Conservation (phyloP, 306 rosid species). For the Astragalus glycyphyllos region DNA sequence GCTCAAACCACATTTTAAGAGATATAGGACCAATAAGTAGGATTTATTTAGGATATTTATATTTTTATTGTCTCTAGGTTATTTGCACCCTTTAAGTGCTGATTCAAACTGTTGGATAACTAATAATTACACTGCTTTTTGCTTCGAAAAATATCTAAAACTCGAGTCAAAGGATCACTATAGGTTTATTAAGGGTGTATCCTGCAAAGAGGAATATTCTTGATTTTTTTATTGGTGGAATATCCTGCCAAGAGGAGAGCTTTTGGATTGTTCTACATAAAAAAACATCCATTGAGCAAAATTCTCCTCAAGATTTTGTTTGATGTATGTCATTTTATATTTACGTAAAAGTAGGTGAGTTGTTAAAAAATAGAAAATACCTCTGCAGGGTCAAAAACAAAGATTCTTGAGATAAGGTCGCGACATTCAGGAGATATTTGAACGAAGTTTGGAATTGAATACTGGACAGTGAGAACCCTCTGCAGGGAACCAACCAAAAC, state of each 20-base stretch:
- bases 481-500: conserved; percentile 52
- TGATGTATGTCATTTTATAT: neutral
- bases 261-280: conserved; percentile 9
- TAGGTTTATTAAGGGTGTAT: neutral
- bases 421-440: conserved; percentile 80
- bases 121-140: too few relatives aligned
- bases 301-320: conserved; percentile 13
- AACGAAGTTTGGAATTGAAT: conserved; percentile 75
- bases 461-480: conserved; percentile 85
- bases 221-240: neutral
- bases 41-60: too few relatives aligned
- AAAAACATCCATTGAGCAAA: conserved; percentile 1
- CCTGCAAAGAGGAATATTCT: neutral
- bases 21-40: too few relatives aligned
- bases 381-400: conserved; percentile 80
- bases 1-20: too few relatives aligned
- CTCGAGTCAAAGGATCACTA: neutral
- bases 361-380: conserved; percentile 45
- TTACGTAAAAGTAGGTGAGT: conserved; percentile 4
- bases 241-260: neutral
- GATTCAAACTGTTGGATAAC: too few relatives aligned
- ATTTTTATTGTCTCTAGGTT: too few relatives aligned
- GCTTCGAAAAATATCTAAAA: too few relatives aligned
- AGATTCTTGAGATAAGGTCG: conserved; percentile 78
- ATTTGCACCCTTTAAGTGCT: too few relatives aligned